Evolutionary conservation across 768 basidiomycete species (phyloP).

Genomic region (Cystobasidium onofrii): DNA sequence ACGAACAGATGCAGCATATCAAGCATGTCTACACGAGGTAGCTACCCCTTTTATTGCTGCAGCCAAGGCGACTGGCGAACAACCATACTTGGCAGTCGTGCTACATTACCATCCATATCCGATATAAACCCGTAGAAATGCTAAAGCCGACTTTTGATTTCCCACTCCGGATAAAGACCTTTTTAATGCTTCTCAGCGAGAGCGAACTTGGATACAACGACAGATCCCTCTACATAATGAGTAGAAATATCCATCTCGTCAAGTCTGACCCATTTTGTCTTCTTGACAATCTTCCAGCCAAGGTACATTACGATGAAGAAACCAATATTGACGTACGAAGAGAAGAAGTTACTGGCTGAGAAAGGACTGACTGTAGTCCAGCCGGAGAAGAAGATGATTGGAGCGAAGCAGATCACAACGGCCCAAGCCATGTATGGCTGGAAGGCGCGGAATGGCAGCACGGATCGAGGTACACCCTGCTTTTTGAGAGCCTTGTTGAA

Average conservation of each 20-base stretch:
- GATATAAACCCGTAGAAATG: no score
- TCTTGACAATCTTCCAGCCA: slow-evolving; percentile 55
- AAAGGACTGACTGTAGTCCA: slow-evolving; percentile 65
- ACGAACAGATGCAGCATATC: no score
- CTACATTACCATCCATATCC: no score
- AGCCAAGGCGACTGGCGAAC: no score
- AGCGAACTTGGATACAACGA: slow-evolving; percentile 22
- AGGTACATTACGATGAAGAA: slow-evolving; percentile 69
- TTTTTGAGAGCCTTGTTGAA: slow-evolving; percentile 74
- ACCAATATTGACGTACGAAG: slow-evolving; percentile 35
- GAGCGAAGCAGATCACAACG: slow-evolving; percentile 19
- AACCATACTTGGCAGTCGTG: no score
- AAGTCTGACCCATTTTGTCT: slow-evolving; percentile 50
- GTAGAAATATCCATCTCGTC: slow-evolving; percentile 77
- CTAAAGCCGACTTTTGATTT: no score
- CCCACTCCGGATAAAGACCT: neutral
- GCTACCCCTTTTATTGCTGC: no score
- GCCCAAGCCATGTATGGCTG: slow-evolving; percentile 50
- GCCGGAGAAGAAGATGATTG: slow-evolving; percentile 43
- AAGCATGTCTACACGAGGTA: no score
- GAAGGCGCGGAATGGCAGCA: slow-evolving; percentile 60
- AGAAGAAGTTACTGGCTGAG: slow-evolving; percentile 60
- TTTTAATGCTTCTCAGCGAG: neutral
- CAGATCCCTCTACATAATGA: slow-evolving; percentile 13
- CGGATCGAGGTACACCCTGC: slow-evolving; percentile 66